Evolutionary conservation across 169 alveolate genomes (phyloP), one percentile per base, ranked within the genome.

Genomic region (Plasmodium gonderi): DNA sequence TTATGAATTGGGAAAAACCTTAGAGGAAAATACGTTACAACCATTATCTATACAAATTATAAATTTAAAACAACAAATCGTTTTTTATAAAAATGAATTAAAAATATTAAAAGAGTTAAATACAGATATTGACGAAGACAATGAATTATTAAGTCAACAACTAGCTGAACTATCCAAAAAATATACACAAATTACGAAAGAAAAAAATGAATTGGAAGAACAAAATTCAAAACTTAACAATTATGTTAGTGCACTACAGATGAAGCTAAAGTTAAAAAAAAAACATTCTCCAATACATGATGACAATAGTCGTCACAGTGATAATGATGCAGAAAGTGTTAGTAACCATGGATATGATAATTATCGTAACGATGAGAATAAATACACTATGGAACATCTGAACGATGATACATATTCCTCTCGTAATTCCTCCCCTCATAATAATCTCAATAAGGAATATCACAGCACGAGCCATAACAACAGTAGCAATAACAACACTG

Each of bases 111-210:
- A 94, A 33, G 96, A 95, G 77, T 80, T 95, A 36, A 95, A 95
- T 80, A 85, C 83, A 29, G 96, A 94, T 64, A 90, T 94, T 47
- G 96, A 94, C 79, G 91, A 79, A 36, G 96, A 94, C 51, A 94
- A 94, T 23, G 96, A 94, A 42, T 45, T 75, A 17, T 67, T 94
- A 65, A 80, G 96, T 60, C 95, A 76, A 36, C 96, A 94, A 44
- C 60, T 94, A 23, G 92, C 89, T 23, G 96, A 90, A 17, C 76
- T 94, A 40, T 77, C 96, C 3, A 87, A 78, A 49, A 67, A 81
- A 20, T 83, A 76, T 60, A 87, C 91, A 26, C 95, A 90, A 31
- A 51, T 93, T 23, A 31, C 33, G 29, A 78, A 87, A 47, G 68
- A 87, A 60, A 87, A 81, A 67, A 74, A 6, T 23, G 60, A 44